Conservation (phyloP, 139 green algal species). For the Chlorella sp. region DNA sequence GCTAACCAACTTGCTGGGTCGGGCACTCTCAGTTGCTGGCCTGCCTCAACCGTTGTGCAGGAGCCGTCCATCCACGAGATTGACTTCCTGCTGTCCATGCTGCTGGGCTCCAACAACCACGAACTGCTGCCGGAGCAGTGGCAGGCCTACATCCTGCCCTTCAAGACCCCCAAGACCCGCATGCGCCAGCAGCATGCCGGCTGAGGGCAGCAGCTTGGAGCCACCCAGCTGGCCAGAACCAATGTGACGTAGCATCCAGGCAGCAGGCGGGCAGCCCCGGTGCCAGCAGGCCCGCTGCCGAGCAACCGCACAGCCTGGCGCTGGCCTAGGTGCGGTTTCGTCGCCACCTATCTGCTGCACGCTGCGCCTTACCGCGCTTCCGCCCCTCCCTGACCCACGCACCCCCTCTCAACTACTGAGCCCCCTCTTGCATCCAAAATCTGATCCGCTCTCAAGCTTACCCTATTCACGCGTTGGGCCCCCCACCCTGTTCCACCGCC, state of each 20-base stretch:
- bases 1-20: too few species aligned
- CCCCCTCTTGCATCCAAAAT: too few species aligned
- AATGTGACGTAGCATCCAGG: neutral
- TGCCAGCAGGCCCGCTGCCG: neutral
- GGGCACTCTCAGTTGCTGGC: too few species aligned
- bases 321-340: neutral
- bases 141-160: slow-evolving; percentile 31
- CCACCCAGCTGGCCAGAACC: too few species aligned
- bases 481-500: too few species aligned
- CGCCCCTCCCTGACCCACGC: neutral
- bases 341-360: too few species aligned
- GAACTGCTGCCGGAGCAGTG: slow-evolving; percentile 3
- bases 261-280: too few species aligned
- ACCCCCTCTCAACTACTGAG: neutral
- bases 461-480: too few species aligned
- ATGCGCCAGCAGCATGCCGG: too few species aligned
- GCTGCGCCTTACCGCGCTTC: neutral
- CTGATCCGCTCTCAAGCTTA: too few species aligned
- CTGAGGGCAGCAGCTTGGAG: neutral
- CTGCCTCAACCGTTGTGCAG: too few species aligned
- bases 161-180: neutral
- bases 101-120: neutral
- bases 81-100: slow-evolving; percentile 16
- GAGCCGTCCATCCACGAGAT: slow-evolving; percentile 16
- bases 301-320: neutral